Evolutionary conservation across 306 rosid genomes (phyloP).

Genomic region (Vachellia pachyceras): DNA sequence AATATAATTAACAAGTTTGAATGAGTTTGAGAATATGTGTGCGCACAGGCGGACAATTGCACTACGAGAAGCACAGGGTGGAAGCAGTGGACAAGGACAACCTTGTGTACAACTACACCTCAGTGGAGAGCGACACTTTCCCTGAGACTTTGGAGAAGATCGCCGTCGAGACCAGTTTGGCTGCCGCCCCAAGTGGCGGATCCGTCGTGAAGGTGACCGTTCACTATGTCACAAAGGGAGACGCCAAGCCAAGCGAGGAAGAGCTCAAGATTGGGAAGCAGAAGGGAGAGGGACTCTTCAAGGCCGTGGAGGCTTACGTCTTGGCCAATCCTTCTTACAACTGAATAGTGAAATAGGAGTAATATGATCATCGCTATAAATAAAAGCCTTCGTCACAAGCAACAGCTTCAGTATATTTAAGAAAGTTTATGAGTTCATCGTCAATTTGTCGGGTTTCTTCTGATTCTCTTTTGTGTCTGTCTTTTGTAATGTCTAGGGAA

Average conservation of each 20-base stretch:
- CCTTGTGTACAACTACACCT: neutral
- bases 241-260: conserved; percentile 19
- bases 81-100: conserved; percentile 22
- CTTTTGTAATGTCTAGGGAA: neutral
- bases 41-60: conserved; percentile 2
- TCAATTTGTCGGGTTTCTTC: neutral
- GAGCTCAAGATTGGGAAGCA: conserved; percentile 18
- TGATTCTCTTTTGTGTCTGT: neutral
- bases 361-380: too few relatives aligned
- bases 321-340: conserved; percentile 16
- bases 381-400: neutral
- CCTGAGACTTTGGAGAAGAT: neutral
- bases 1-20: too few relatives aligned
- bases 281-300: conserved; percentile 15
- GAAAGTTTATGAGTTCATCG: neutral
- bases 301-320: conserved; percentile 29
- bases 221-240: conserved; percentile 4
- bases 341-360: neutral
- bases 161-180: conserved; percentile 32
- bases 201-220: neutral
- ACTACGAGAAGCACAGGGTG: conserved; percentile 15
- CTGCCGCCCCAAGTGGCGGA: conserved; percentile 13
- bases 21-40: neutral
- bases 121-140: conserved; percentile 22
- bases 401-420: neutral